Base-by-base conservation (phyloP, 805 yeast species). In the Suhomyces sp. region DNA sequence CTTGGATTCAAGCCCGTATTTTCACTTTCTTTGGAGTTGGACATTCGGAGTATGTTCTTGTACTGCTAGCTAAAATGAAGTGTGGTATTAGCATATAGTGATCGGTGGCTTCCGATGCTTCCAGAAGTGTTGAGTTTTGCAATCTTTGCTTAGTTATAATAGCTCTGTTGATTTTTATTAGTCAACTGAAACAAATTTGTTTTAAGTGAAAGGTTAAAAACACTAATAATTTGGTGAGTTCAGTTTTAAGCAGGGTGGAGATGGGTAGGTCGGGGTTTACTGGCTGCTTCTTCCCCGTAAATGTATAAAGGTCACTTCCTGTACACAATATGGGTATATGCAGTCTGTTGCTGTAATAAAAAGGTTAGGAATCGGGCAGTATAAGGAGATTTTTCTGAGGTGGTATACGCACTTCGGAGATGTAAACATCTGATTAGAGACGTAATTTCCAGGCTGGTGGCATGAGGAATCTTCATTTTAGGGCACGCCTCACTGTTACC, bases 201-300 rank as follows among this genome's bases (percentile, higher is more conserved):
- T 24, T 24, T 7, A 10, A 10, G 31, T 29, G 8, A 29, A 29
- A 31, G 29, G 10, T 26, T 7, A 2, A 26, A 7, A 26, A 26
- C 29, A 26, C 29, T 7, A 8, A 26, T 35, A 15, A 4, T 35
- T 9, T 13, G 17, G 15, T 36, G 5, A 6, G 6, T 17, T 36
- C 1, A n/a, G 13, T 17, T 36, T 4, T 5, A 38, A 38, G 36
- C 7, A 6, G 36, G 8, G 17, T n/a, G n/a, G 33, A 29, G 17
- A 17, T 33, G 17, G 36, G 24, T 17, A 17, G 42, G 12, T 38
- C 17, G 19, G 23, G 7, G 1, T 38, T 38, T 38, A 15, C 42
- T 38, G 42, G 42, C 42, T 38, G 42, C 23, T 38, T 38, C 42
- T 19, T 38, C 42, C 42, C 42, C 42, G 42, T 38, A 38, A n/a